Evolutionary conservation across 495 filamentous ascomycete genomes (phyloP), one percentile per base, ranked within the genome.

Genomic region (Amniculicola lignicola): DNA sequence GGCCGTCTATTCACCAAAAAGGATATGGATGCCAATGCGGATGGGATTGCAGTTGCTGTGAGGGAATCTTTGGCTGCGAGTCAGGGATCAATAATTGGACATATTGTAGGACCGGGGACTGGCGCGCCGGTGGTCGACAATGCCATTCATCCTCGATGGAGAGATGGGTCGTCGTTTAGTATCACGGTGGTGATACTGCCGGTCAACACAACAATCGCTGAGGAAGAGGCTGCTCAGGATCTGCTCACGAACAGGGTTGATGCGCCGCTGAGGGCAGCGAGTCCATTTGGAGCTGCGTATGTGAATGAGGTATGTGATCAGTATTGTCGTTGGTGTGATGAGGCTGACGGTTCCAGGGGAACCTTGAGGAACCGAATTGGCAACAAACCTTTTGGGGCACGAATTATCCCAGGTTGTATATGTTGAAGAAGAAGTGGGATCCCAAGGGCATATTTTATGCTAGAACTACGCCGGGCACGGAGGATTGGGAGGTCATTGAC

Each of bases 311-410:
- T 28, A 15, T 15, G 19, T 54, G 28, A 59, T 9, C 56, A 54
- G 31, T 59, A 58, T 16, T 22, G 22, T 10, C 11, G 10, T 6
- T 10, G 4, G 6, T 41, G 18, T 10, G 5, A 33, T 33, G 28
- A 12, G 29, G 28, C 44, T 48, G 19, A 48, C 15, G 9, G n/a
- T 5, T 31, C 15, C 16, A 51, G 48, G 42, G 43, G 18, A 41
- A 50, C 64, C 69, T 25, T 21, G 38, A 57, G 28, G 54, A 57
- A 42, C 54, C 54, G 9, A 57, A 57, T 37, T 57, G 45, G 35
- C 54, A 57, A 33, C 6, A 57, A 14, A 33, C 46, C 2, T 57
- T 41, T 42, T 57, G 54, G 54, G 54, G 54, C 1, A 28, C 21
- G 18, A 53, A 57, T 18, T 57, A 57, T 36, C 29, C 44, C 6